phyloP scores from a whole-genome alignment of 805 yeast genomes.

The Barnettozyma siamensis region DNA sequence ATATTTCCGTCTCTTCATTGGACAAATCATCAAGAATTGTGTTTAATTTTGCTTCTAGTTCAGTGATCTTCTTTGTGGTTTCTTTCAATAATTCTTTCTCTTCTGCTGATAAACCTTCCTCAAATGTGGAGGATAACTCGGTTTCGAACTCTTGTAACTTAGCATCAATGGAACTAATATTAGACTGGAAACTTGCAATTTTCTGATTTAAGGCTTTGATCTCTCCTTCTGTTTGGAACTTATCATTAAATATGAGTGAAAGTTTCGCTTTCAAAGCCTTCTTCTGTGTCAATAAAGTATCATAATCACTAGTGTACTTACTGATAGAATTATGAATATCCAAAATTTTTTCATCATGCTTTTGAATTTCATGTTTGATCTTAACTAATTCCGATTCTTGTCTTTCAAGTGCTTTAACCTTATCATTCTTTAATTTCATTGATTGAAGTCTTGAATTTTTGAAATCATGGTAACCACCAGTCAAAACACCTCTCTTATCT shows the following conservation, averaged over 20 bases:
- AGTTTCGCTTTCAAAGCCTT: constrained; percentile 40
- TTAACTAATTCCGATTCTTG: constrained; percentile 35
- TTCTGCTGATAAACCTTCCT: constrained; percentile 40
- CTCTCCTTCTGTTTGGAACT: constrained; percentile 39
- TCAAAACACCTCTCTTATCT: constrained; percentile 74
- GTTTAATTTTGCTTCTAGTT: constrained; percentile 36
- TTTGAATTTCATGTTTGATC: constrained; percentile 33
- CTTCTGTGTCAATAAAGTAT: constrained; percentile 34
- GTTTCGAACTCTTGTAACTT: constrained; percentile 32
- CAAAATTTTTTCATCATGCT: constrained; percentile 49
- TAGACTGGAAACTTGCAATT: not conserved
- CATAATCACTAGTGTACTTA: constrained; percentile 32
- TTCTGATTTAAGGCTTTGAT: constrained; percentile 19
- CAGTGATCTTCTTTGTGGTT: constrained; percentile 32
- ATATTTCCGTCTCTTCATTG: constrained; percentile 41
- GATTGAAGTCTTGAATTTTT: constrained; percentile 66
- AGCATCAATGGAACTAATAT: constrained; percentile 21
- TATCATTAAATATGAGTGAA: constrained; percentile 37
- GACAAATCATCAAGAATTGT: constrained; percentile 34
- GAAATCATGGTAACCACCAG: constrained; percentile 82
- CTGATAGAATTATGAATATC: constrained; percentile 40
- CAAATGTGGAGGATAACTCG: constrained; percentile 53
- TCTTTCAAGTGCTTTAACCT: constrained; percentile 42
- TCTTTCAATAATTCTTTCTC: constrained; percentile 41
- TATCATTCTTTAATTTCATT: constrained; percentile 48